Base-by-base conservation (phyloP, 2,329 filamentous ascomycete species). In the Calonectria montana region DNA sequence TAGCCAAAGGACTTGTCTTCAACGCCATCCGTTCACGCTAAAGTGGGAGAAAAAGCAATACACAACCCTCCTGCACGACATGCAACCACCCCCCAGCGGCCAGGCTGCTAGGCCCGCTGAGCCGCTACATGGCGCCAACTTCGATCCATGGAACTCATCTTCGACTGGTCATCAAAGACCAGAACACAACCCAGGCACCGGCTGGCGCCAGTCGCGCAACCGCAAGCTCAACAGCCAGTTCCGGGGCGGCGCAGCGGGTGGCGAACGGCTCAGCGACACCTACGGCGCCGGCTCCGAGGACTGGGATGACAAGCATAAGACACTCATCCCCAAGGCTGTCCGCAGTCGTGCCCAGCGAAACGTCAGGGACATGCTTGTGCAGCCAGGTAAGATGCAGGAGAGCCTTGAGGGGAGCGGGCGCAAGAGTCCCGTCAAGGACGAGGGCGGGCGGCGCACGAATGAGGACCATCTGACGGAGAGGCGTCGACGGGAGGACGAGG, bases 141-240 rank as follows among this genome's bases (percentile, higher is more conserved):
- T 93, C 78, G 92, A 94, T 81, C 87, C 91, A 6, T 94, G 91
- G 91, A 95, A 95, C 83, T 92, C 91, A 16, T 90, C 91, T 15
- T 91, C 92, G 7, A 92, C 93, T 1, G 94, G 94, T 55, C 94
- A 98, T 81, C 95, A 97, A 83, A 89, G 91, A 47, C 91, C 94
- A 48, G 93, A 96, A 71, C 92, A 91, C 71, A 84, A 86, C 4
- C 87, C 93, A 1, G 89, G 90, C 2, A 88, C 89, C 27, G 75
- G 90, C 80, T 97, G 95, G 94, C 91, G 94, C 27, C 87, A 91
- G 63, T 93, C 91, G 16, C 90, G 94, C 48, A 89, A 87, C 53
- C 83, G 87, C 66, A 97, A 96, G 83, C 87, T 97, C 45, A 87
- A 88, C 57, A 87, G 87, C 78, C 95, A 97, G 81, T 94, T 94